phyloP scores from a whole-genome alignment of 352 stramenopile species.

The Phytophthora colocasiae region DNA sequence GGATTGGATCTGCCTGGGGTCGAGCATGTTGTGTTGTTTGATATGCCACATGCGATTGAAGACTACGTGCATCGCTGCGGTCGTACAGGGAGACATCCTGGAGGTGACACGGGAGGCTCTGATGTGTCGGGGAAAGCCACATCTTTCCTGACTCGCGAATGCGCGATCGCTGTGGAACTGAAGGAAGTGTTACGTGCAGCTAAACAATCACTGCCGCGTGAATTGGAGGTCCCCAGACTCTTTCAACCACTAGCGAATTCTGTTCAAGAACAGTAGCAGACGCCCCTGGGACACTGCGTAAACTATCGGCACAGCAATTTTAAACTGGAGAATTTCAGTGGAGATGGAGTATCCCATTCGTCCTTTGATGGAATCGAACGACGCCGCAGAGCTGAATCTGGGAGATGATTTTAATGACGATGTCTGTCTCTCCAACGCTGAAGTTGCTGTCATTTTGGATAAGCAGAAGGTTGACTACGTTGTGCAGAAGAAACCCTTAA shows the following conservation, averaged over 20 bases:
- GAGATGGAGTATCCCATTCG: constrained; percentile 69
- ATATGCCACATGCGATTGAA: constrained; percentile 92
- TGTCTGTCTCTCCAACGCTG: constrained; percentile 85
- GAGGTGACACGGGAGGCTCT: constrained; percentile 34
- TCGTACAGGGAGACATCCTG: constrained; percentile 57
- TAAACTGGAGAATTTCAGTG: neutral
- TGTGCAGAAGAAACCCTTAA: constrained; percentile 85
- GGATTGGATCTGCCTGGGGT: constrained; percentile 91
- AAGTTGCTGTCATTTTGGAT: constrained; percentile 86
- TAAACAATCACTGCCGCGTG: constrained; percentile 51
- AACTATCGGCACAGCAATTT: constrained; percentile 10
- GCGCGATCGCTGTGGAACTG: constrained; percentile 58
- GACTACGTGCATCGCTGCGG: constrained; percentile 93
- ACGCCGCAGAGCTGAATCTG: constrained; percentile 82
- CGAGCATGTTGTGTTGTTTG: constrained; percentile 87
- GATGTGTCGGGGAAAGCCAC: constrained; percentile 43
- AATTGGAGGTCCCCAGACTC: constrained; percentile 51
- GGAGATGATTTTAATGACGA: constrained; percentile 85
- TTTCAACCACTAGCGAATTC: constrained; percentile 33
- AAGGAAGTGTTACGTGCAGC: constrained; percentile 54
- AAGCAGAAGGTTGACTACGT: constrained; percentile 89
- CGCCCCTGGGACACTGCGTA: constrained; percentile 15
- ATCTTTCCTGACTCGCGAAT: constrained; percentile 67
- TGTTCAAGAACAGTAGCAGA: constrained; percentile 3
- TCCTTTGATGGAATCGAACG: constrained; percentile 81